Percentiles rank a stretch among this genome's conserved stretches.
Evolutionary conservation across 1,139 yeast genomes (phyloP).

Genomic region (Casaregolazyma suthepensis): DNA sequence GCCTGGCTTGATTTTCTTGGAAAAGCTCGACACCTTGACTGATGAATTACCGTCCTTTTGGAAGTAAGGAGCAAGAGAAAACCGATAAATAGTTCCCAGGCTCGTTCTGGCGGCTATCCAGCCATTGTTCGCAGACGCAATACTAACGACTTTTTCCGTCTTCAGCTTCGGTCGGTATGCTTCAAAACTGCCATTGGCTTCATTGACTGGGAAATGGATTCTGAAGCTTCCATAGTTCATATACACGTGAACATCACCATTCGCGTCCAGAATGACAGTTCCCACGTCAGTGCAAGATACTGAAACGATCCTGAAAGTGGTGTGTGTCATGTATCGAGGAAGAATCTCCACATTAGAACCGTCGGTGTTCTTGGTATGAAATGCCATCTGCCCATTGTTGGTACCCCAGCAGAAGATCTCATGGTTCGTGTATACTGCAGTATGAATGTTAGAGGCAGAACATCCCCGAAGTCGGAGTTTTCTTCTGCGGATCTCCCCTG

Average conservation of each 20-base stretch:
- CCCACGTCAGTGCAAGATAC: slow-evolving; percentile 65
- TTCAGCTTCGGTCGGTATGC: slow-evolving; percentile 7
- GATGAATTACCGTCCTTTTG: neutral
- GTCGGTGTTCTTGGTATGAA: slow-evolving; percentile 2
- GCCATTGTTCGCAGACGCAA: slow-evolving; percentile 23
- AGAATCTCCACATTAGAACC: slow-evolving; percentile 35
- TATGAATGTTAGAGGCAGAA: slow-evolving; percentile 66
- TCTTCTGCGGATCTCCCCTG: slow-evolving; percentile 39
- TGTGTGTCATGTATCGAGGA: slow-evolving; percentile 33
- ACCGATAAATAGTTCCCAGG: slow-evolving; percentile 30
- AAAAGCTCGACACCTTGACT: slow-evolving; percentile 9
- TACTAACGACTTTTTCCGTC: slow-evolving; percentile 17
- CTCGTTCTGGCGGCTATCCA: slow-evolving; percentile 28
- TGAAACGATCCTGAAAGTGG: slow-evolving; percentile 44
- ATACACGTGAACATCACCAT: slow-evolving; percentile 59
- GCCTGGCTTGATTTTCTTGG: slow-evolving; percentile 16
- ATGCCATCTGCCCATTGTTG: slow-evolving; percentile 82
- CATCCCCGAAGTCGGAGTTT: slow-evolving; percentile 44
- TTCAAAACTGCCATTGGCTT: slow-evolving; percentile 17
- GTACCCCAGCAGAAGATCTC: slow-evolving; percentile 71
- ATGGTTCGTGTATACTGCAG: slow-evolving; percentile 52
- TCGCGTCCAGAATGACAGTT: slow-evolving; percentile 58
- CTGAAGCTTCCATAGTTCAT: slow-evolving; percentile 54
- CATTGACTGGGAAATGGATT: slow-evolving; percentile 29
- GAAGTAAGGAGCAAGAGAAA: slow-evolving; percentile 17